Evolutionary conservation across 2,329 filamentous ascomycete genomes (phyloP).

Genomic region (Trichoderma koningii): DNA sequence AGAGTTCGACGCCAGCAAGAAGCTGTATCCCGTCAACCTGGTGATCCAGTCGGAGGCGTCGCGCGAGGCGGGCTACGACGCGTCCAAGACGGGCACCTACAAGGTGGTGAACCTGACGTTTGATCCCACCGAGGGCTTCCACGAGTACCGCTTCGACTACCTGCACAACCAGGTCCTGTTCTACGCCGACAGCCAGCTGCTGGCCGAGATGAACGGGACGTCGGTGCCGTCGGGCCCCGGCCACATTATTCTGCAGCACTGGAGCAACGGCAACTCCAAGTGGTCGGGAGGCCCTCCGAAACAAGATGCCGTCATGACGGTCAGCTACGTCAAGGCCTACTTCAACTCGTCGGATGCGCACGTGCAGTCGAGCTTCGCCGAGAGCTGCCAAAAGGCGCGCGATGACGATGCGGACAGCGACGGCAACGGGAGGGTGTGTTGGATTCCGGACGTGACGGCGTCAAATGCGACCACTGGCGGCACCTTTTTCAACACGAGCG

Average conservation of each 20-base stretch:
- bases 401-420: conserved; percentile 3
- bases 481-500: conserved; percentile 28
- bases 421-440: conserved; percentile 31
- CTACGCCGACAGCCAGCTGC: conserved; percentile 63
- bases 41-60: conserved; percentile 71
- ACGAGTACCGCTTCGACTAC: conserved; percentile 82
- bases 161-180: conserved; percentile 63
- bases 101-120: conserved; percentile 62
- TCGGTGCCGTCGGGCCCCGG: conserved; percentile 63
- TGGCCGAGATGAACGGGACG: conserved; percentile 58
- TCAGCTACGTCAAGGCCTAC: conserved; percentile 75
- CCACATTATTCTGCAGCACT: conserved; percentile 70
- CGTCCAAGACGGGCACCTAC: conserved; percentile 60
- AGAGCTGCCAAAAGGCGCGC: conserved; percentile 27
- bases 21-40: conserved; percentile 66
- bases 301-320: conserved; percentile 61
- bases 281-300: conserved; percentile 74
- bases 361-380: conserved; percentile 25
- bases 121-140: conserved; percentile 64
- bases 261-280: conserved; percentile 72
- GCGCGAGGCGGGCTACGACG: conserved; percentile 61
- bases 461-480: conserved; percentile 34
- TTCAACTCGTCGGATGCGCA: conserved; percentile 66
- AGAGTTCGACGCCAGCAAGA: conserved; percentile 56
- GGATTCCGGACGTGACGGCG: conserved; percentile 31